Evolutionary conservation across 176 grass and related monocot species (phyloP), one percentile per base, ranked within the genome.

Genomic region (Phyllostachys edulis): DNA sequence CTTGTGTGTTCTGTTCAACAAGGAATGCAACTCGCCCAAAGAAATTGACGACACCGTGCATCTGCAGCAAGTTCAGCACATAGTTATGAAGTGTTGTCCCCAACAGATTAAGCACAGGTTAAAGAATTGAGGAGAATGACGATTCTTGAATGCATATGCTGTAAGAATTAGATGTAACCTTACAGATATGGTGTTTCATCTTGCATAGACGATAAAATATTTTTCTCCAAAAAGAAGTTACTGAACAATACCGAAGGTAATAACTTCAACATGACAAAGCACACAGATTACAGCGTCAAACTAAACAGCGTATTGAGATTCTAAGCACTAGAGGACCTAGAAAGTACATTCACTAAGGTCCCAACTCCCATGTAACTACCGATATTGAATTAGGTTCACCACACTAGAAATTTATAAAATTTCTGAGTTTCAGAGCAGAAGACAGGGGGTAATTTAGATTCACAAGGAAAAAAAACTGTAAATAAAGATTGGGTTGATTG

Each of bases 1-100:
- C 94, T 5, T 97, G 95, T 17, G 88, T 94, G 75, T 97, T 97
- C 84, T 94, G 95, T 73, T 94, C 95, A 69, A 97, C 84, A 56
- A 94, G 86, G 77, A 88, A 76, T 15, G 97, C 85, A 64, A 99
- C 77, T 84, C 93, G 86, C 27, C 97, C 97, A 64, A 99, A 99
- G 93, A 94, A 96, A 89, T 81, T 92, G 18, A 96, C 97, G 0
- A 92, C 84, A 18, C 97, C 97, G 45, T 90, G 86, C 93, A 99
- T 94, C 97, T 99, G 86, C 80, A 90, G 29, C 44, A 83, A 64
- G 47, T 71, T 26, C 3, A 65, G 10, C n/a, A 60, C 37, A 49
- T 68, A 73, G 40, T 77, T 79, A 24, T 4, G 40, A 70, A 39
- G 26, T 37, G 56, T 39, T 77, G 56, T 18, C 0, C 17, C 21